Percentiles rank a stretch among this genome's conserved stretches.
These are phyloP conservation scores for Pythium insidiosum DNA, from an alignment of 352 stramenopile species.

Conservation along the genomic window DNA sequence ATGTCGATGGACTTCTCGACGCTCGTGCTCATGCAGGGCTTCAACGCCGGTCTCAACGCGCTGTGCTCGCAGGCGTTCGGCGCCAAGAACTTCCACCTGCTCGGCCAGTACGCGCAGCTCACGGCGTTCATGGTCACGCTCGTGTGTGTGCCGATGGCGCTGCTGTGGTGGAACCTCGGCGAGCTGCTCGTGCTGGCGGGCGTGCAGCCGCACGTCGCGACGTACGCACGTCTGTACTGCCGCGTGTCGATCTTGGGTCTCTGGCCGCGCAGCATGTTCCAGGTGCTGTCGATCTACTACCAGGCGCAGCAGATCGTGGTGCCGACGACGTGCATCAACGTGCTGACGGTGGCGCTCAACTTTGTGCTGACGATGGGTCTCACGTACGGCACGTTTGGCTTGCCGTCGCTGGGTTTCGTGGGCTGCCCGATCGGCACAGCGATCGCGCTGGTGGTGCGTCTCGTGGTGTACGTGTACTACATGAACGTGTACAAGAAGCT, in stretches of 20 bases:
- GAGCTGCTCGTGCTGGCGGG: constrained; percentile 34
- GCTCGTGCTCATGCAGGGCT: constrained; percentile 74
- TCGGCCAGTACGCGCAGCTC: constrained; percentile 60
- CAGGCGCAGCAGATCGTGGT: constrained; percentile 77
- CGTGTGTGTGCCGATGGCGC: constrained; percentile 50
- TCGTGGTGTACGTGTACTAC: constrained; percentile 54
- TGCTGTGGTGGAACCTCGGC: constrained; percentile 74
- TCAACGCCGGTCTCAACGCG: constrained; percentile 73
- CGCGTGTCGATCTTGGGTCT: constrained; percentile 61
- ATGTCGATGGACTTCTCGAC: constrained; percentile 74
- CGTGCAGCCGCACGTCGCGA: constrained; percentile 31
- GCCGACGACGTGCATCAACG: constrained; percentile 55
- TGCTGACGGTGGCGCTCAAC: constrained; percentile 53
- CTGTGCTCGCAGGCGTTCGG: constrained; percentile 83
- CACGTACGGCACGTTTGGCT: constrained; percentile 51
- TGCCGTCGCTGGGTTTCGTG: constrained; percentile 61
- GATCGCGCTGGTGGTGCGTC: constrained; percentile 36
- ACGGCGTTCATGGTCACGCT: constrained; percentile 50
- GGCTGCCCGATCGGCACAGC: constrained; percentile 67
- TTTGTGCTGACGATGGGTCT: constrained; percentile 46
- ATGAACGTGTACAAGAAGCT: constrained; percentile 52
- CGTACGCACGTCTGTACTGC: constrained; percentile 48
- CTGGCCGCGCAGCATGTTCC: constrained; percentile 77
- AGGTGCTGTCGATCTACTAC: constrained; percentile 71
- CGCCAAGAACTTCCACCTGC: constrained; percentile 67